Percentiles rank a stretch among this genome's conserved stretches.
Evolutionary conservation across 768 basidiomycete species (phyloP).

Genomic region (Coprinopsis marcescibilis): DNA sequence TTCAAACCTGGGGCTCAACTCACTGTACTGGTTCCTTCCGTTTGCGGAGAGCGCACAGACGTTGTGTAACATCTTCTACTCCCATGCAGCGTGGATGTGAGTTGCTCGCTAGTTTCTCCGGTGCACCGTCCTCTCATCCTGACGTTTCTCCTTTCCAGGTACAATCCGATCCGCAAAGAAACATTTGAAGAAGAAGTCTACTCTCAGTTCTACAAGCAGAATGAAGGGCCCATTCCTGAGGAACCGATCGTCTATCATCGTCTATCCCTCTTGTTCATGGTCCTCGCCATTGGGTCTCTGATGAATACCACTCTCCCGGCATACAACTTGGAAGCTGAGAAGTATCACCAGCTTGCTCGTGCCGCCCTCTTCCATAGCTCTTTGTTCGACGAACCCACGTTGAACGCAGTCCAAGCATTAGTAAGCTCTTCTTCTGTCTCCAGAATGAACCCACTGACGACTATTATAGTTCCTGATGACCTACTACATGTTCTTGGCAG

Average conservation of each 20-base stretch:
- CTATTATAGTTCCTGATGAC: constrained; percentile 56
- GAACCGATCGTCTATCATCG: constrained; percentile 53
- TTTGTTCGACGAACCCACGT: constrained; percentile 63
- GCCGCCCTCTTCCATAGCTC: constrained; percentile 60
- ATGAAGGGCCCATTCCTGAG: constrained; percentile 36
- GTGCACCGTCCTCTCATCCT: constrained; percentile 2
- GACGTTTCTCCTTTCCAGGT: constrained; percentile 36
- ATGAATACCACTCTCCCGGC: constrained; percentile 52
- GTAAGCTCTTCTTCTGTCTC: constrained; percentile 29
- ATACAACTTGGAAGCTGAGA: constrained; percentile 64
- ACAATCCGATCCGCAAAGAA: constrained; percentile 58
- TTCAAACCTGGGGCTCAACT: constrained; percentile 45
- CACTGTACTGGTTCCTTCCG: constrained; percentile 68
- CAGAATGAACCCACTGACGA: neutral
- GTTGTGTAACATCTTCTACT: constrained; percentile 55
- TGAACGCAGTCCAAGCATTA: constrained; percentile 62
- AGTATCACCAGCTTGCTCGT: constrained; percentile 62
- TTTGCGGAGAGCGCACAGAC: constrained; percentile 52
- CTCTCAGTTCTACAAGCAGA: constrained; percentile 48
- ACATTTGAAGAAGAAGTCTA: constrained; percentile 59
- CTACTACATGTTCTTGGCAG: constrained; percentile 62
- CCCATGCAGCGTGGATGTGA: constrained; percentile 68
- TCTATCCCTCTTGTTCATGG: constrained; percentile 59
- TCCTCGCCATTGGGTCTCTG: constrained; percentile 60
- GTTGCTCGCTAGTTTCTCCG: constrained; percentile 1